Percentiles rank a stretch among this genome's conserved stretches.
These are phyloP conservation scores for Ganoderma meredithae DNA, from an alignment of 1,284 basidiomycete genomes.

Conservation along the genomic window DNA sequence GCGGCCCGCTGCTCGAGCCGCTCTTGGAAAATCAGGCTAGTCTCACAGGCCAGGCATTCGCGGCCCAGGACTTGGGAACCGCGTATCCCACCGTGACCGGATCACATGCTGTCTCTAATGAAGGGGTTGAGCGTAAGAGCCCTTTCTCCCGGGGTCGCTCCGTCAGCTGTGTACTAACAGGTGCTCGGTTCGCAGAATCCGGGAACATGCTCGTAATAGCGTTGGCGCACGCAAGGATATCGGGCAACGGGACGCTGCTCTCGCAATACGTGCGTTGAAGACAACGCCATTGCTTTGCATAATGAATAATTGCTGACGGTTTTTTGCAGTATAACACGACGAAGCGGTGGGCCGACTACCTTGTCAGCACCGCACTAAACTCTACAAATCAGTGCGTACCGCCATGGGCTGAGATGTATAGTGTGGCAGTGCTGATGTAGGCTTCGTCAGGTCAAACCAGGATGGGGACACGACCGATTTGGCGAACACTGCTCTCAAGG, in stretches of 20 bases:
- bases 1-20: slow-evolving; percentile 53
- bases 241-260: slow-evolving; percentile 61
- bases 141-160: too few relatives aligned
- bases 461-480: slow-evolving; percentile 56
- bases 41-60: slow-evolving; percentile 41
- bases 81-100: slow-evolving; percentile 19
- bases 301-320: too few relatives aligned
- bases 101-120: slow-evolving; percentile 5
- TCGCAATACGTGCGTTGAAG: slow-evolving; percentile 52
- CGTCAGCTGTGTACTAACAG: background rate
- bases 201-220: slow-evolving; percentile 79
- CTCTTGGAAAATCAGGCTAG: slow-evolving; percentile 50
- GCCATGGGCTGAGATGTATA: background rate
- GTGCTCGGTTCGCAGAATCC: slow-evolving; percentile 50
- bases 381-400: slow-evolving; percentile 54
- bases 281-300: background rate
- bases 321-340: slow-evolving; percentile 56
- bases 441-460: slow-evolving; percentile 57
- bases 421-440: background rate
- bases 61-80: slow-evolving; percentile 52
- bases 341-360: slow-evolving; percentile 73
- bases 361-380: slow-evolving; percentile 64
- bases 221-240: slow-evolving; percentile 67
- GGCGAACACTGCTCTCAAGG: slow-evolving; percentile 78
- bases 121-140: slow-evolving; percentile 26